A percentile compares a stretch with the other conserved stretches of the same genome.
These are phyloP conservation scores for Mesostigma viride DNA, from an alignment of 139 green algal species.

Conservation along the genomic window DNA sequence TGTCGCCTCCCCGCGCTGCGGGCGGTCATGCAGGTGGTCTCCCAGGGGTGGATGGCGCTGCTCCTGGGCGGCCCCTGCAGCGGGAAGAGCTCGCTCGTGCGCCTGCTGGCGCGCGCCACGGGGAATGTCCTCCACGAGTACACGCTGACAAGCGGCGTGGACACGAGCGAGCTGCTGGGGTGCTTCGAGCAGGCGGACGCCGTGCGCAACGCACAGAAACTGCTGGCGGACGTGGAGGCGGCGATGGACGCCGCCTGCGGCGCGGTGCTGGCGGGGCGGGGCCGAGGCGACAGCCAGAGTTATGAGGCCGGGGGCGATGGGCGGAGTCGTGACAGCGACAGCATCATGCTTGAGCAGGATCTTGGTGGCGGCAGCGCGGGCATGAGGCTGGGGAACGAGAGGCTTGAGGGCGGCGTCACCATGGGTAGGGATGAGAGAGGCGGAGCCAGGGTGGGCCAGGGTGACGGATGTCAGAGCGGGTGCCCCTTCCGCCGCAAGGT, in stretches of 20 bases:
- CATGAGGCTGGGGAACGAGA: too few relatives aligned
- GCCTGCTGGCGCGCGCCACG: conserved; percentile 42
- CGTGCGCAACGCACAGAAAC: conserved; percentile 14
- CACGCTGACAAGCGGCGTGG: conserved; percentile 66
- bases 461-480: too few relatives aligned
- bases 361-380: too few relatives aligned
- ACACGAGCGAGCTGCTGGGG: conserved; percentile 92
- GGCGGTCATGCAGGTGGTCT: conserved; percentile 35
- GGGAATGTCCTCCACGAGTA: conserved; percentile 63
- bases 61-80: conserved; percentile 31
- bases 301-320: too few relatives aligned
- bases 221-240: conserved; percentile 22
- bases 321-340: too few relatives aligned
- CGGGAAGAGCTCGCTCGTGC: conserved; percentile 58
- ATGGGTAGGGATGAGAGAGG: too few relatives aligned
- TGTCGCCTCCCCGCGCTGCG: conserved; percentile 57
- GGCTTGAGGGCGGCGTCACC: too few relatives aligned
- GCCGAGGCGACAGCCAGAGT: too few relatives aligned
- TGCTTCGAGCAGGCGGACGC: conserved; percentile 85
- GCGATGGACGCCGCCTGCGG: conserved; percentile 22
- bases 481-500: too few relatives aligned
- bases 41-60: conserved; percentile 40
- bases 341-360: too few relatives aligned
- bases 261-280: conserved; percentile 31
- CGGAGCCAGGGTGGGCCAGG: too few relatives aligned